Conservation (phyloP, 176 grass and related monocot species). For the Cenchrus americanus region DNA sequence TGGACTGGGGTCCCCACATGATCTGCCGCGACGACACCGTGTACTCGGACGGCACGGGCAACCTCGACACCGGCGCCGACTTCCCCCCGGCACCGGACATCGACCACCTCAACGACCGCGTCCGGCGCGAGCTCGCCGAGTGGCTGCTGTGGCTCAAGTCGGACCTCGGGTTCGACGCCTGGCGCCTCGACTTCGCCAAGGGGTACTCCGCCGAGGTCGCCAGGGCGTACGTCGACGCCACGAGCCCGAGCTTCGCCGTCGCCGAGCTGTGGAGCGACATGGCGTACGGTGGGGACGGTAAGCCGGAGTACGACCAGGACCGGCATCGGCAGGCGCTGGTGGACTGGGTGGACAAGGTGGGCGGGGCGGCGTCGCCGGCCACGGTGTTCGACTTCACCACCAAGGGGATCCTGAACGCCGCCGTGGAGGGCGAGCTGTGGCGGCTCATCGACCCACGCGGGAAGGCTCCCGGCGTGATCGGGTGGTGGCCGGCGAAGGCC, state of each 20-base stretch:
- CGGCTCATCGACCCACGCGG: conserved; percentile 46
- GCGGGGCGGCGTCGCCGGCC: conserved; percentile 27
- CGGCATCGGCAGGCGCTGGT: conserved; percentile 42
- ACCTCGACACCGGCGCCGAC: conserved; percentile 64
- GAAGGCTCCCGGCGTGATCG: conserved; percentile 67
- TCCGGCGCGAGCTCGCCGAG: conserved; percentile 58
- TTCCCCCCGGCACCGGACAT: conserved; percentile 62
- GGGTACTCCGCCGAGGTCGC: conserved; percentile 58
- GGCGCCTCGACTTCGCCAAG: conserved; percentile 68
- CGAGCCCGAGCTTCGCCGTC: conserved; percentile 49
- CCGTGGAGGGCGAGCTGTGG: conserved; percentile 54
- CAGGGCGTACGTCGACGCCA: conserved; percentile 52
- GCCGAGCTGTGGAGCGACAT: conserved; percentile 57
- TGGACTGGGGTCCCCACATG: conserved; percentile 79
- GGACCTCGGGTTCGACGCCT: conserved; percentile 73
- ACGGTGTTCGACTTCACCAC: conserved; percentile 58
- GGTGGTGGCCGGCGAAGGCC: conserved; percentile 71
- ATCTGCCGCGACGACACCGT: conserved; percentile 68
- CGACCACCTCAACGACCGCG: conserved; percentile 70
- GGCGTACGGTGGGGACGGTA: conserved; percentile 17
- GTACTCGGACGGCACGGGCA: conserved; percentile 68
- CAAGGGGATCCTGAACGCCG: conserved; percentile 49
- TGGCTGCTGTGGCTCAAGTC: conserved; percentile 79
- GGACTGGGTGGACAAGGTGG: conserved; percentile 44
- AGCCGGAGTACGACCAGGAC: conserved; percentile 41